Conservation (phyloP, 108 stramenopile species). For the Cyclotella kingstonii region DNA sequence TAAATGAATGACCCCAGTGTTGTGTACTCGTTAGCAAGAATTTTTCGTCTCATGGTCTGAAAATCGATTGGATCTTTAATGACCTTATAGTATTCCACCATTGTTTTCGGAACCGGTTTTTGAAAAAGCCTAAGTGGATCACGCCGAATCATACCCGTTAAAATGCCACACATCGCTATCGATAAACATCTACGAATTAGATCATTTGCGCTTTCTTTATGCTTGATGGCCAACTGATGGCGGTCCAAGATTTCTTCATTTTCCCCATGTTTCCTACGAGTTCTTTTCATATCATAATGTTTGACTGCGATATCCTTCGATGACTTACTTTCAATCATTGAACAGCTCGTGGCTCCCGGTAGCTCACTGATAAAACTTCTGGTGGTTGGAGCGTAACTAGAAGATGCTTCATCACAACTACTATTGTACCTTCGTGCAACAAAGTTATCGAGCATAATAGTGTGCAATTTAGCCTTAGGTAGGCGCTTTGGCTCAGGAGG, state of each 20-base stretch:
- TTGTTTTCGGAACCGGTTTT: conserved; percentile 64
- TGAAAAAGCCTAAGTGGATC: conserved; percentile 79
- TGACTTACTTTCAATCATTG: not conserved
- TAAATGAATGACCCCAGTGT: conserved; percentile 68
- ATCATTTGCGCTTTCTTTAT: conserved; percentile 59
- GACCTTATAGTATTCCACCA: conserved; percentile 57
- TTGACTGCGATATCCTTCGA: not conserved
- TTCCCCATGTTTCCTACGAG: not conserved
- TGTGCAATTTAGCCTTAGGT: conserved; percentile 22
- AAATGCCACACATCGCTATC: conserved; percentile 66
- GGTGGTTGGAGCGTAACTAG: not conserved
- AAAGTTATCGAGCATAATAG: conserved; percentile 1
- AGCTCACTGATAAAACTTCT: not conserved
- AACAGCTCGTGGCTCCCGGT: not conserved
- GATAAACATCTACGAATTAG: conserved; percentile 55
- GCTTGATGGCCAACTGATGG: conserved; percentile 35
- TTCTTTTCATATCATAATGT: not conserved
- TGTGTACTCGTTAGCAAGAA: conserved; percentile 54
- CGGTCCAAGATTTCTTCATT: conserved; percentile 12
- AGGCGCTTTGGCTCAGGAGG: conserved; percentile 46
- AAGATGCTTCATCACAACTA: conserved; percentile 10
- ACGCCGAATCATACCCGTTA: conserved; percentile 66
- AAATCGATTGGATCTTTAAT: conserved; percentile 78
- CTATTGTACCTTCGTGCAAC: conserved; percentile 20
- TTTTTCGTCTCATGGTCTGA: conserved; percentile 60